Evolutionary conservation across 2,329 filamentous ascomycete genomes (phyloP), one percentile per base, ranked within the genome.

Genomic region (Aureobasidium sp.): DNA sequence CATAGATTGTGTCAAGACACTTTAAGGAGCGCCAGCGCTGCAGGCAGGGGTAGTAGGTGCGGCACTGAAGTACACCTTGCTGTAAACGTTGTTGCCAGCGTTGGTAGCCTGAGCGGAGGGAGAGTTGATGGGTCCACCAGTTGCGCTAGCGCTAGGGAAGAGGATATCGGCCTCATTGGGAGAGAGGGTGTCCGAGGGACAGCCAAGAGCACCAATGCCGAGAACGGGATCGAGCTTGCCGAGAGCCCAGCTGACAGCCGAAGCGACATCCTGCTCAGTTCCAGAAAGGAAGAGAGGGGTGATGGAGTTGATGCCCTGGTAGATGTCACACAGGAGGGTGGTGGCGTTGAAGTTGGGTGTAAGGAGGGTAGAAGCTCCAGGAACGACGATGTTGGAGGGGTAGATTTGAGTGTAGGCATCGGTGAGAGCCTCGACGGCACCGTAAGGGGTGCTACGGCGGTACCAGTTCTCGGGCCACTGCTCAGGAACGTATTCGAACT

Each of bases 71-170:
- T 75, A 75, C 5, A 69, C 66, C 66, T 73, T 71, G 66, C 71
- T 67, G 64, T 74, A 75, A 1, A 72, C 70, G 56, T 75, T 74
- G 63, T 74, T 69, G 6, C 73, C 72, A 29, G 69, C 69, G 41
- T 71, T 71, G 13, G 64, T 47, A 23, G 66, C 64, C 26, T 67
- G 66, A 26, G 61, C 64, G 17, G 67, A 66, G 26, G 71, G 70
- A 27, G 67, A 65, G 13, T 66, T 69, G 8, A 68, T 51, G 23
- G 72, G 73, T 0, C 73, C 73, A 56, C 73, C 73, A 1, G 66
- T 62, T 13, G 65, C 62, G 12, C 58, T 68, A 2, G 65, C 61
- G 52, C 73, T 68, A 1, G 72, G 70, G 62, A 68, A 74, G 20
- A 74, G 61, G 50, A 67, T 66, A 2, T 36, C 41, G 29, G 13